phyloP scores from a whole-genome alignment of 768 basidiomycete genomes.

The Pulveroboletus sp. region DNA sequence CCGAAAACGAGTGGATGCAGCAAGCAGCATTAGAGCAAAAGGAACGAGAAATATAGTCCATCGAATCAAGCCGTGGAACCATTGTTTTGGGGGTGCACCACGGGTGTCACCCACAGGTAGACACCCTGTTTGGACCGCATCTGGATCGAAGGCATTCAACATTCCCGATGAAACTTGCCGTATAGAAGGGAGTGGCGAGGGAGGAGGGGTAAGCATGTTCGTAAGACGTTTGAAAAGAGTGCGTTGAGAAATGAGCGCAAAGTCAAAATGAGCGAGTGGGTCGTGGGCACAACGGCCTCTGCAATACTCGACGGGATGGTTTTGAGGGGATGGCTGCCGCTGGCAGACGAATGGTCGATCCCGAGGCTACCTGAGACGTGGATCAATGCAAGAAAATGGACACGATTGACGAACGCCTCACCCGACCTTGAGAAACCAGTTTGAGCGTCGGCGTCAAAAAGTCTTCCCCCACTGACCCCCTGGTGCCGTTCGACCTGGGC shows the following conservation, averaged over 20 bases:
- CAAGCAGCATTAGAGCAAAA: constrained; percentile 49
- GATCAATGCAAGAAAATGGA: constrained; percentile 5
- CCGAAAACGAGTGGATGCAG: constrained; percentile 47
- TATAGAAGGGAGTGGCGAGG: constrained; percentile 35
- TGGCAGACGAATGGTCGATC: not conserved
- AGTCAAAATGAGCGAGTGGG: constrained; percentile 8
- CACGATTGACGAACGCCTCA: not conserved
- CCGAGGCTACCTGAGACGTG: constrained; percentile 1
- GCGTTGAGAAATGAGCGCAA: constrained; percentile 29
- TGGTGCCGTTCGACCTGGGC: not conserved
- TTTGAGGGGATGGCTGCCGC: not conserved
- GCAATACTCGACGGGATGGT: not conserved
- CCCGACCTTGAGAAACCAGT: constrained; percentile 7
- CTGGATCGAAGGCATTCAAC: not conserved
- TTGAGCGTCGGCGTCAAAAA: constrained; percentile 3
- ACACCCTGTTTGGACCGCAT: constrained; percentile 2
- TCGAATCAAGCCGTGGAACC: constrained; percentile 35
- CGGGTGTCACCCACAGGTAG: constrained; percentile 2
- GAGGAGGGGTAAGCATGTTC: constrained; percentile 40
- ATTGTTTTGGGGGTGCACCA: constrained; percentile 26
- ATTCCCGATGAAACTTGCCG: constrained; percentile 5
- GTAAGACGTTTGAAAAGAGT: constrained; percentile 19
- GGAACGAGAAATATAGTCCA: constrained; percentile 57
- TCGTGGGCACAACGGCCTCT: constrained; percentile 9
- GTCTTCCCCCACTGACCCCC: not conserved